These are phyloP conservation scores for Botrytis galanthina DNA, from an alignment of 2,329 filamentous ascomycete genomes.

Conservation along the genomic window DNA sequence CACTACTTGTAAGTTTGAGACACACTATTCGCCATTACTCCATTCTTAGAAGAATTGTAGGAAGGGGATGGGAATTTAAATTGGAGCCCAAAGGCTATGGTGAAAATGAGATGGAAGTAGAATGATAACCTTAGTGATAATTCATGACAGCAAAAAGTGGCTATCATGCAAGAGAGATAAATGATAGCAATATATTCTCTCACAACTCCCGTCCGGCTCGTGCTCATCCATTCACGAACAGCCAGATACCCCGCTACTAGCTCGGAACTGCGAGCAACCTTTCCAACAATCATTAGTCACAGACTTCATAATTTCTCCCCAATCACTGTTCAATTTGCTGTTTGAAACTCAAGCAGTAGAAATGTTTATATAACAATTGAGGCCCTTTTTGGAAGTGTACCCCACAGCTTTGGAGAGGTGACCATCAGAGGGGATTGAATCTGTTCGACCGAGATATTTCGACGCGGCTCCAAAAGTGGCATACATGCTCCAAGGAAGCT, in stretches of 20 bases:
- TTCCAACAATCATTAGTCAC: neutral
- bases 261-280: neutral
- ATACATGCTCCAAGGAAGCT: too few relatives aligned
- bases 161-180: neutral
- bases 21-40: neutral
- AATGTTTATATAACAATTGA: neutral
- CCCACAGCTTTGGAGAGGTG: neutral
- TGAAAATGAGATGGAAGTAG: neutral
- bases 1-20: neutral
- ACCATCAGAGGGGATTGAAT: neutral
- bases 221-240: neutral
- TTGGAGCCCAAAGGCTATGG: neutral
- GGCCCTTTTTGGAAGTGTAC: neutral
- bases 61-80: neutral
- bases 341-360: neutral
- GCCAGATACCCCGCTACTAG: neutral
- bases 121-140: neutral
- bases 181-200: neutral
- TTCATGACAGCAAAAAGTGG: neutral
- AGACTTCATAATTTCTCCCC: neutral
- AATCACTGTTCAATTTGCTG: neutral
- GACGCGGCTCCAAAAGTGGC: neutral
- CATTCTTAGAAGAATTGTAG: fast-evolving
- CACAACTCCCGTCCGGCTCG: neutral
- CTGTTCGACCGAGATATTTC: fast-evolving